Base-by-base conservation (phyloP, 208 protist genomes). In the Acanthamoeba sp. region DNA sequence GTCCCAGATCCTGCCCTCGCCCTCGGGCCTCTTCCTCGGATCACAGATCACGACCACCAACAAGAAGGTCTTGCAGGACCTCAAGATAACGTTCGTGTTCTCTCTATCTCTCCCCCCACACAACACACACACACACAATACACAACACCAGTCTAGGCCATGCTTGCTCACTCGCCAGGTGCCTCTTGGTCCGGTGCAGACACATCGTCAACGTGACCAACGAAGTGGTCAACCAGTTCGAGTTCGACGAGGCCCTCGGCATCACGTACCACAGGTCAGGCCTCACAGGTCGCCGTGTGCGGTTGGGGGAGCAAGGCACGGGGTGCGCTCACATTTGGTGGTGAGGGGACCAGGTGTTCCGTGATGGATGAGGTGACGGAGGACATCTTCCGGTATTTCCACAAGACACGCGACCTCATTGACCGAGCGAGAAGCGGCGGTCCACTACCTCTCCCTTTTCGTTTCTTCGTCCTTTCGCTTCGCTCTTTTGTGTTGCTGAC, bases 131-230 rank as follows among this genome's bases (percentile, higher is more conserved):
- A 14, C 14, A 9, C 73, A 50, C 5, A 24, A 32, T 1, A 29
- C 73, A 42, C 40, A 10, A 82, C n/a, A n/a, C n/a, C n/a, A n/a
- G n/a, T n/a, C n/a, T n/a, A n/a, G n/a, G n/a, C n/a, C n/a, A n/a
- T n/a, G n/a, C n/a, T n/a, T n/a, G n/a, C n/a, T n/a, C n/a, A n/a
- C n/a, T n/a, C n/a, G n/a, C n/a, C n/a, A n/a, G n/a, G n/a, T n/a
- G n/a, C n/a, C n/a, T 32, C 59, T 32, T 38, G 4, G 18, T 42
- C 34, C 10, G 7, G 20, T 20, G 38, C 76, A 85, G 76, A 34
- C 76, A 85, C 76, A 36, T 85, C 76, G n/a, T 85, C 9, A 85
- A 85, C 76, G 76, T 85, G 24, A 85, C 76, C 42, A 85, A 85
- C 32, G 76, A 85, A 34, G 76, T 85, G 38, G 42, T 32, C 14